Base-by-base conservation (phyloP, 768 basidiomycete genomes). In the Kwoniella mangroviensis region DNA sequence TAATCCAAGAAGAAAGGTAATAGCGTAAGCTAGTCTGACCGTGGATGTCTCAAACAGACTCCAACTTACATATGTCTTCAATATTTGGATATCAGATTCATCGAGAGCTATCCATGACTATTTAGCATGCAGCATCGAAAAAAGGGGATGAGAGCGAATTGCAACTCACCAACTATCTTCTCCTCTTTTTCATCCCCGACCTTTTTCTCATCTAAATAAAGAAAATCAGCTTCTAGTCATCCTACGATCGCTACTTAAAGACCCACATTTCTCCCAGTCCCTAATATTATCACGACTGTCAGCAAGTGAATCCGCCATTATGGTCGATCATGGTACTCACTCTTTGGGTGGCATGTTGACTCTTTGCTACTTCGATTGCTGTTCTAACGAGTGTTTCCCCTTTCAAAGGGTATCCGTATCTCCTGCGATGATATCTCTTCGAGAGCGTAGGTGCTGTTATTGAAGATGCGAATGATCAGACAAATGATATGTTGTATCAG, bases 251-350 rank as follows among this genome's bases (percentile, higher is more conserved):
- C 10, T 13, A 75, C 24, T 15, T 21, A 4, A 21, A 10, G 17
- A 69, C 73, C 84, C 88, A 96, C 95, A 98, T 85, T 98, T 98
- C 85, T 99, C 96, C 96, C 96, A 98, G 84, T 99, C 92, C 77
- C 95, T 98, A 79, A 19, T 7, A 63, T 41, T 17, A 17, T 11
- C 24, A 68, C 22, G 66, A 17, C 7, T 9, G 6, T 75, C 67
- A 75, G 73, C 68, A 34, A 7, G 6, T 34, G n/a, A 13, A 5
- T 45, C 15, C 24, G 21, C 56, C 13, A 51, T 26, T 13, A 17
- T 26, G 15, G 10, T 22, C 19, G 7, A 21, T 0, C 5, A 9
- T 17, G 12, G n/a, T 4, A 88, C 94, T 85, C 83, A 96, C 94
- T 92, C 87, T 91, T 96, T 96, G 51, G 96, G 94, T 56, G 96